These are phyloP conservation scores for Trichoderma citrinoviride DNA, from an alignment of 2,329 filamentous ascomycete genomes.

Conservation along the genomic window DNA sequence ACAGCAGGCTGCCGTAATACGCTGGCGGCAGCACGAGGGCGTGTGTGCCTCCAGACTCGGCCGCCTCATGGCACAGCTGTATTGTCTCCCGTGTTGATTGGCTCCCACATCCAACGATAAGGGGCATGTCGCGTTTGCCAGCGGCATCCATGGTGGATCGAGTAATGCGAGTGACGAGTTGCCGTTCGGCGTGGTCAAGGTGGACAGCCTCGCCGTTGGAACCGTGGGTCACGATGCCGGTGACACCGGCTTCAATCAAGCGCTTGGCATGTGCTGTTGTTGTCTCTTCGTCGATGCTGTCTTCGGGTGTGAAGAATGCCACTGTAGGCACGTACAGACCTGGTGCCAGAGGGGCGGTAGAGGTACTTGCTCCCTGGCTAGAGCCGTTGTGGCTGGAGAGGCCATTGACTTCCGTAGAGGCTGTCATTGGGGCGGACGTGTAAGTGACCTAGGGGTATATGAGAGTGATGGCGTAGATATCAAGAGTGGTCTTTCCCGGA, in stretches of 20 bases:
- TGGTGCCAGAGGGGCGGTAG: conserved; percentile 12
- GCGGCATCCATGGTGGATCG: conserved; percentile 58
- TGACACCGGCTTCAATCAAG: conserved; percentile 61
- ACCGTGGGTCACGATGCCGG: conserved; percentile 66
- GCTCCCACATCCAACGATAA: conserved; percentile 69
- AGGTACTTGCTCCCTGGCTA: neutral
- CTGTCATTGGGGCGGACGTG: conserved; percentile 18
- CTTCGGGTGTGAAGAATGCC: conserved; percentile 57
- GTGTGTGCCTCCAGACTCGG: conserved; percentile 62
- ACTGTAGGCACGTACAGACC: conserved; percentile 63
- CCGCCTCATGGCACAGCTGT: conserved; percentile 62
- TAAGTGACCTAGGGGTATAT: neutral
- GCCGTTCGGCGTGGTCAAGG: conserved; percentile 63
- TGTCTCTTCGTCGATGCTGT: conserved; percentile 54
- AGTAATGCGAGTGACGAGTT: conserved; percentile 59
- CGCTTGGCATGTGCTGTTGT: conserved; percentile 54
- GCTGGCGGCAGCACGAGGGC: conserved; percentile 66
- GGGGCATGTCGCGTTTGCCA: conserved; percentile 53
- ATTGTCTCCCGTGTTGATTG: conserved; percentile 67
- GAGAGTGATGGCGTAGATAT: neutral
- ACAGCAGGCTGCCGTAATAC: conserved; percentile 64
- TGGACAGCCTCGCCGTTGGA: conserved; percentile 75
- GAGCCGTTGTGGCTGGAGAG: conserved; percentile 10
- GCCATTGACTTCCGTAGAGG: conserved; percentile 13
- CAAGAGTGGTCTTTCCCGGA: neutral